These are phyloP conservation scores for Isabelozyma pseudorhagii DNA, from an alignment of 805 yeast species.

Conservation along the genomic window DNA sequence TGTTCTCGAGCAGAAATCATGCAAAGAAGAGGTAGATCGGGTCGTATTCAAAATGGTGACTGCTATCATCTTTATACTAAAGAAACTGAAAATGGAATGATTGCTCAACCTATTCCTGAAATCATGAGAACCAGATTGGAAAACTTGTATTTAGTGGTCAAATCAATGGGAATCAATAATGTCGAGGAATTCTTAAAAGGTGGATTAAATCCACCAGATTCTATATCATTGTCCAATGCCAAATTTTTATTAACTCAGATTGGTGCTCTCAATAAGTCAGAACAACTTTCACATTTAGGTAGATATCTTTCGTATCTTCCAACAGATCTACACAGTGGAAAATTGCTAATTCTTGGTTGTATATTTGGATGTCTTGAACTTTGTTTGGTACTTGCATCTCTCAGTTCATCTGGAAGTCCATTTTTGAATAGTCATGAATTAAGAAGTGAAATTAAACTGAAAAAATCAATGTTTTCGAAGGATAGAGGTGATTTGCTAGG, in stretches of 20 bases:
- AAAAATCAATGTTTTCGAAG: conserved; percentile 38
- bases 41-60: conserved; percentile 81
- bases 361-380: conserved; percentile 78
- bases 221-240: conserved; percentile 49
- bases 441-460: conserved; percentile 58
- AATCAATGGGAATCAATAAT: conserved; percentile 79
- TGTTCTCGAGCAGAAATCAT: conserved; percentile 85
- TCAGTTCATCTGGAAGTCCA: conserved; percentile 71
- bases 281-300: conserved; percentile 70
- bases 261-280: conserved; percentile 59
- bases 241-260: conserved; percentile 54
- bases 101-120: conserved; percentile 80
- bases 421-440: conserved; percentile 61
- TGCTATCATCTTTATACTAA: conserved; percentile 79
- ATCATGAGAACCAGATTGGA: conserved; percentile 82
- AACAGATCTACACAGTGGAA: conserved; percentile 82
- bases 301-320: conserved; percentile 78
- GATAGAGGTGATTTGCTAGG: conserved; percentile 74
- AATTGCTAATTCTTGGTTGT: conserved; percentile 73
- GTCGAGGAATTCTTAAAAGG: conserved; percentile 66
- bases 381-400: conserved; percentile 78
- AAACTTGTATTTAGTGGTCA: conserved; percentile 76
- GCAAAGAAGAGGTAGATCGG: conserved; percentile 97
- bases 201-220: conserved; percentile 82
- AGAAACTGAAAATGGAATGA: conserved; percentile 55